Base-by-base conservation (phyloP, 2,329 filamentous ascomycete genomes). In the Beauveria bassiana region DNA sequence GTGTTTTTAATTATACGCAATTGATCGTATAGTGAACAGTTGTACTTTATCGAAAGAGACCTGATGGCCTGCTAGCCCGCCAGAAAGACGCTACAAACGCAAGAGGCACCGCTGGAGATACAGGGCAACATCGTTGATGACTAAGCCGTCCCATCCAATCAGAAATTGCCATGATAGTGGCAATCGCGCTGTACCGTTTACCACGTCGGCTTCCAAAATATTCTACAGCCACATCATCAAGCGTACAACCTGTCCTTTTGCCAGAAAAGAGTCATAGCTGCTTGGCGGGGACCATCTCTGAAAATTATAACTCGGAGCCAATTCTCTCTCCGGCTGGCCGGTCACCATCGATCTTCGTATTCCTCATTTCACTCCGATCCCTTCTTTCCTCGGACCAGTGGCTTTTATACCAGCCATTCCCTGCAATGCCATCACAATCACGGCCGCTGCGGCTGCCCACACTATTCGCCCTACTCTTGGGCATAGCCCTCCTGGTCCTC, bases 181-280 rank as follows among this genome's bases (percentile, higher is more conserved):
- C 43, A 40, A 55, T 45, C 5, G 43, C 50, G 9, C 51, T 61
- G 59, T 14, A 28, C 59, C n/a, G 38, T 18, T 12, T 47, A 10
- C 20, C 38, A 46, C 58, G 2, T 10, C 18, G 22, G 42, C 51
- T 56, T 61, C 52, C 16, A 57, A 51, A 45, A 45, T 45, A 47
- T 61, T 61, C 53, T 57, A 52, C 38, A 40, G 59, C 43, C 53
- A 52, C 59, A 50, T 56, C 46, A 51, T 22, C 53, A 31, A 61
- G 20, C 16, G 18, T 55, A 61, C 59, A 61, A 45, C 45, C 45
- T 61, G 60, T 61, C 60, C 60, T 61, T 43, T 61, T 52, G 31
- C n/a, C 28, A 14, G 22, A 42, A 50, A 51, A 45, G 60, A 57
- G 52, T 61, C 60, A 61, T 38, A 61, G 18, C 7, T 47, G 6